phyloP scores from a whole-genome alignment of 1,284 basidiomycete genomes.

The Malassezia dermatis region DNA sequence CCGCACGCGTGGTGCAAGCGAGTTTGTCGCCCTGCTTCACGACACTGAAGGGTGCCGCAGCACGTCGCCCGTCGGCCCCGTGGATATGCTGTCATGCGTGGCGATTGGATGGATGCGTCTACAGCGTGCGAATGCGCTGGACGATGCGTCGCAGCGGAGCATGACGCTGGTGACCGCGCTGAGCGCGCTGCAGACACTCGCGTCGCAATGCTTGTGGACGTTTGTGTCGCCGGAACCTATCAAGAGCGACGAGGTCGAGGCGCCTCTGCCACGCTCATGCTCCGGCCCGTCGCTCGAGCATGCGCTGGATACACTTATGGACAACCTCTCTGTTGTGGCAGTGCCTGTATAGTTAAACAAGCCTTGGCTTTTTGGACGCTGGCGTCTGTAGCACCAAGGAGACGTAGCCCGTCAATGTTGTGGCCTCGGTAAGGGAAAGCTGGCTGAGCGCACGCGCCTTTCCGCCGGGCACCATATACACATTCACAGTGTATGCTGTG shows the following conservation, averaged over 20 bases:
- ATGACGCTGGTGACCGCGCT: not conserved
- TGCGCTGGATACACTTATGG: constrained; percentile 13
- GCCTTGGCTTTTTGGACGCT: not conserved
- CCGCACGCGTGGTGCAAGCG: not conserved
- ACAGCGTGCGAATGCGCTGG: constrained; percentile 4
- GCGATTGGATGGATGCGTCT: constrained; percentile 10
- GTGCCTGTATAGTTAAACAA: not conserved
- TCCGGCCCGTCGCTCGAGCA: not conserved
- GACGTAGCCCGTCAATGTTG: not conserved
- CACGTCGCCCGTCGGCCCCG: not conserved
- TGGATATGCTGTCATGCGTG: constrained; percentile 5
- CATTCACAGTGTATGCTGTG: constrained; percentile 42
- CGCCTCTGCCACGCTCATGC: not conserved
- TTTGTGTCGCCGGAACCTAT: not conserved
- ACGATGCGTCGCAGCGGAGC: not conserved
- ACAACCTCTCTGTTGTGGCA: not conserved
- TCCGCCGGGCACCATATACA: constrained; percentile 24
- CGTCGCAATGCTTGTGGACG: constrained; percentile 12
- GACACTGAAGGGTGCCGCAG: not conserved
- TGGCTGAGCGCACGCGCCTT: constrained; percentile 1
- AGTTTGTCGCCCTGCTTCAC: not conserved
- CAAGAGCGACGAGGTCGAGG: not conserved
- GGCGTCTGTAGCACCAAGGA: not conserved
- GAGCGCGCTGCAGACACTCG: constrained; percentile 3
- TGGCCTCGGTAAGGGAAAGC: not conserved